Evolutionary conservation across 805 yeast species (phyloP).

Genomic region (Maudiozyma serrabonitensis): DNA sequence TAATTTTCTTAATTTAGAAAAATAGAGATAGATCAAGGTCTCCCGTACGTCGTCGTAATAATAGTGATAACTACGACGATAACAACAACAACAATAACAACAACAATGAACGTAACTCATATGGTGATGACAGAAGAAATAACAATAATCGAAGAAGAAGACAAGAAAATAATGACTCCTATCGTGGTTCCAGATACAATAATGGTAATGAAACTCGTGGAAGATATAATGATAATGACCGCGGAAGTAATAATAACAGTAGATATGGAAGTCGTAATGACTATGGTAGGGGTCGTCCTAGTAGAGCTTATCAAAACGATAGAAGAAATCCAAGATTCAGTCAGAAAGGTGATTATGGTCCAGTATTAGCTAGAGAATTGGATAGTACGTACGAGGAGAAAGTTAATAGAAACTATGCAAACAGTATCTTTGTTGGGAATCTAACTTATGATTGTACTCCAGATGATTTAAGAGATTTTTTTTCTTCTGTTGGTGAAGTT

Average conservation of each 20-base stretch:
- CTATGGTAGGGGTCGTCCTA: conserved; percentile 8
- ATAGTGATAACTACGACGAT: conserved; percentile 12
- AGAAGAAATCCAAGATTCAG: conserved; percentile 10
- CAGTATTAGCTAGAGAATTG: conserved; percentile 15
- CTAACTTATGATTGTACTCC: conserved; percentile 57
- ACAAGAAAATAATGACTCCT: background rate
- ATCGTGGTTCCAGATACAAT: conserved; percentile 6
- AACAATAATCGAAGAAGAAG: conserved; percentile 2
- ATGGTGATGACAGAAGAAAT: conserved; percentile 7
- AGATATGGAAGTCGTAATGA: conserved; percentile 5
- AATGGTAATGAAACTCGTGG: background rate
- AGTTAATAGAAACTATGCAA: conserved; percentile 50
- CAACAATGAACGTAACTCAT: background rate
- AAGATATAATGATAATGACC: background rate
- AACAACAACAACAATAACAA: conserved; percentile 10
- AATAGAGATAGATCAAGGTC: conserved; percentile 19
- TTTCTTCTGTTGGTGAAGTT: conserved; percentile 53
- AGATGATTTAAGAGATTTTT: conserved; percentile 48
- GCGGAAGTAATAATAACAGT: conserved; percentile 1
- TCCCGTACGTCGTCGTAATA: conserved; percentile 11
- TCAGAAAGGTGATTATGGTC: conserved; percentile 19
- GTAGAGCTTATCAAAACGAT: conserved; percentile 11
- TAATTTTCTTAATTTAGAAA: background rate
- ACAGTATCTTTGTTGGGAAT: conserved; percentile 66
- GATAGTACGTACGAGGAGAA: conserved; percentile 29